Conservation (phyloP, 129 eudicot genomes). For the Smallanthus sonchifolius region DNA sequence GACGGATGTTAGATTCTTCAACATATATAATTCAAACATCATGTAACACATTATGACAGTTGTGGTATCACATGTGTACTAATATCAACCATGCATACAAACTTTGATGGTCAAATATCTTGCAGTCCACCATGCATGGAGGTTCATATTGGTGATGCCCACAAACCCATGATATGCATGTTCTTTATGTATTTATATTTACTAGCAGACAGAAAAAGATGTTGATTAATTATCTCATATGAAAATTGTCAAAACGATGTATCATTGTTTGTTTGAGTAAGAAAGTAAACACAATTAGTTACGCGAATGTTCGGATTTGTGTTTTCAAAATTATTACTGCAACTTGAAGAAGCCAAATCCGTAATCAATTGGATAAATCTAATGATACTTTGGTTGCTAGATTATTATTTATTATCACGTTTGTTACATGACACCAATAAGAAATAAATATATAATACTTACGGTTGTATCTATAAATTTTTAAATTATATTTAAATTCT, state of each 20-base stretch:
- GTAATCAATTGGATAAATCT: too few species aligned
- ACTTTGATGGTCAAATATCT: constrained; percentile 17
- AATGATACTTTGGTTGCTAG: too few species aligned
- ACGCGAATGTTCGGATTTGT: too few species aligned
- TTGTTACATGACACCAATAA: too few species aligned
- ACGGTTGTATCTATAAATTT: too few species aligned
- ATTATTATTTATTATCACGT: too few species aligned
- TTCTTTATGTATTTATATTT: neutral
- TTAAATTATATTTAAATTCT: too few species aligned
- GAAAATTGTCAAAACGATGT: neutral
- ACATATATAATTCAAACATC: neutral
- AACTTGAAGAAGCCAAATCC: too few species aligned
- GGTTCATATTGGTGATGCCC: constrained; percentile 28
- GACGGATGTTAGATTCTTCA: neutral
- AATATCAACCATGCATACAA: constrained; percentile 17
- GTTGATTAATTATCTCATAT: neutral
- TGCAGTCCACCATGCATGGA: constrained; percentile 21
- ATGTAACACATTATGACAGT: neutral
- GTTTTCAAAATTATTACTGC: too few species aligned
- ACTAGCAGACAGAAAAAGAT: neutral
- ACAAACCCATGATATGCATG: constrained; percentile 23
- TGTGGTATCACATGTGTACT: constrained; percentile 1
- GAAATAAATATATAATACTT: too few species aligned
- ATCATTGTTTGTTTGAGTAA: neutral
- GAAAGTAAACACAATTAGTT: neutral